These are phyloP conservation scores for Vaccinium vitisidaea DNA, from an alignment of 148 eudicot genomes.

Conservation along the genomic window DNA sequence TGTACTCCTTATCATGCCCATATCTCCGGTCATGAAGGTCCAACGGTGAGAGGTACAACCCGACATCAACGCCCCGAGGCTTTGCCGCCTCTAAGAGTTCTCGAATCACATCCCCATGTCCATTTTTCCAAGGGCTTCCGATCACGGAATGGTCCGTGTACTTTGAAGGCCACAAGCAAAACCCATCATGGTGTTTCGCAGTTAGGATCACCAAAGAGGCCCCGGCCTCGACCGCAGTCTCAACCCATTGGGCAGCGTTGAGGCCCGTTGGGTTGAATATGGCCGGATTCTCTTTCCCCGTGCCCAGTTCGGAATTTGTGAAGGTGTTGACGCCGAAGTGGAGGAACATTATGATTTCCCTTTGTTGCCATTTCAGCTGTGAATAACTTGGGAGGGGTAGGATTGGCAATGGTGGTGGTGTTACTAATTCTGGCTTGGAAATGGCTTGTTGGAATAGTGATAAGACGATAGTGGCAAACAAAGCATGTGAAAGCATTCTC, in stretches of 20 bases:
- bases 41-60: constrained; percentile 92
- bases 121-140: constrained; percentile 63
- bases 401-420: constrained; percentile 79
- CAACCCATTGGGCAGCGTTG: constrained; percentile 68
- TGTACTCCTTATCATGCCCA: constrained; percentile 57
- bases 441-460: constrained; percentile 1
- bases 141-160: constrained; percentile 77
- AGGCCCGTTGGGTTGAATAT: constrained; percentile 69
- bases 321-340: constrained; percentile 95
- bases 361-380: constrained; percentile 84
- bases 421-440: constrained; percentile 16
- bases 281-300: constrained; percentile 62
- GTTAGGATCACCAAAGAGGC: constrained; percentile 69
- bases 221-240: constrained; percentile 56
- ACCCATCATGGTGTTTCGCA: constrained; percentile 96
- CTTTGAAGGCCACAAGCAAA: constrained; percentile 88
- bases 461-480: constrained; percentile 3
- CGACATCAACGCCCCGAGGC: constrained; percentile 62
- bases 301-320: constrained; percentile 81
- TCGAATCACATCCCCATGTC: constrained; percentile 72
- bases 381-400: constrained; percentile 75
- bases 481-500: not conserved
- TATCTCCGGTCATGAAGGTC: constrained; percentile 84
- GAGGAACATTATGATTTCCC: constrained; percentile 84
- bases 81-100: constrained; percentile 57